A percentile compares a stretch with the other conserved stretches of the same genome.
phyloP scores from a whole-genome alignment of 768 basidiomycete species.

The Mycena kentingensis region DNA sequence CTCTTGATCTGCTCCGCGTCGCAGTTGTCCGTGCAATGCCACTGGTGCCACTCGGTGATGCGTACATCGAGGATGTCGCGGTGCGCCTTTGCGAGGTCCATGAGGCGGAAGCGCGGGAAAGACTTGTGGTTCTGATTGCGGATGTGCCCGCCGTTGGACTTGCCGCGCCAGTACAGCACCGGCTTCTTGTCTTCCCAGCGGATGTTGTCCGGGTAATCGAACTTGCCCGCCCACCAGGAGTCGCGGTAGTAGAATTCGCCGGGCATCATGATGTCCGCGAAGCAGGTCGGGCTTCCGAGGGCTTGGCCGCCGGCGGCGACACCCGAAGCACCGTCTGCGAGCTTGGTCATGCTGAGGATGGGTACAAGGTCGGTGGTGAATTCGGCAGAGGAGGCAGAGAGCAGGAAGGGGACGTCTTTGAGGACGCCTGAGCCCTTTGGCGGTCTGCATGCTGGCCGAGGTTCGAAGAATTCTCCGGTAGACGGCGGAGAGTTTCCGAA shows the following conservation, averaged over 20 bases:
- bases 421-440: not conserved
- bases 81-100: slow-evolving; percentile 9
- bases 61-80: slow-evolving; percentile 10
- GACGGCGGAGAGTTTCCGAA: slow-evolving; percentile 11
- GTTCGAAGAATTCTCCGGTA: slow-evolving; percentile 11
- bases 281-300: slow-evolving; percentile 6
- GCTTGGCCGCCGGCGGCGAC: not conserved
- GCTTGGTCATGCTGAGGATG: slow-evolving; percentile 20
- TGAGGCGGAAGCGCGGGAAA: slow-evolving; percentile 20
- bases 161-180: slow-evolving; percentile 20
- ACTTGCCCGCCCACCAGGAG: slow-evolving; percentile 23
- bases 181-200: slow-evolving; percentile 15
- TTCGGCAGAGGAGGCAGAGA: slow-evolving; percentile 18
- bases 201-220: slow-evolving; percentile 12
- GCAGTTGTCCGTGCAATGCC: slow-evolving; percentile 21
- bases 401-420: slow-evolving; percentile 14
- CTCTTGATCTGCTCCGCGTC: slow-evolving; percentile 8
- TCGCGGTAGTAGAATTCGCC: slow-evolving; percentile 23
- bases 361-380: slow-evolving; percentile 25
- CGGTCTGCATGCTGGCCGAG: not conserved
- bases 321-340: slow-evolving; percentile 1
- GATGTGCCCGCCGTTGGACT: slow-evolving; percentile 23
- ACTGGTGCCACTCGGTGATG: slow-evolving; percentile 17
- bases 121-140: slow-evolving; percentile 11
- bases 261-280: slow-evolving; percentile 18